Evolutionary conservation across 2,329 filamentous ascomycete genomes (phyloP), one percentile per base, ranked within the genome.

Genomic region (Aureobasidium subglaciale): DNA sequence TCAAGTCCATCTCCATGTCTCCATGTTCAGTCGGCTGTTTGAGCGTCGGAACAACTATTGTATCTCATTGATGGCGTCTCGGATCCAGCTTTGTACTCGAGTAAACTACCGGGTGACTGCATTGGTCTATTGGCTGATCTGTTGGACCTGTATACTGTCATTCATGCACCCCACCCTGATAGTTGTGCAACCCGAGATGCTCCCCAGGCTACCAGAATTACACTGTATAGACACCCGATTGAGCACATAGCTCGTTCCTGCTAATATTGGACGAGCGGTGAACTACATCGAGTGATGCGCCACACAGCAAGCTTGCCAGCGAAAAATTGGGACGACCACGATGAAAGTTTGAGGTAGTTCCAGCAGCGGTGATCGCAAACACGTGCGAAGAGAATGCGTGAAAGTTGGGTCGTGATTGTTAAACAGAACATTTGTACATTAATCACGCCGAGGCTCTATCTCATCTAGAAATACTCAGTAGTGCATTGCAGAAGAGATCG

Each of bases 81-180:
- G 3, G 4, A 16, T 29, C 15, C 24, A 5, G 22, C 24, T 8
- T 42, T 24, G 24, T 11, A 18, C n/a, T 29, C 9, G 5, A 4
- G 7, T 22, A 10, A 43, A n/a, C n/a, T n/a, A n/a, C n/a, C n/a
- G 40, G 40, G 24, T 8, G 24, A 13, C 3, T 43, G 40, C 40
- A 43, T 43, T n/a, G 24, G 15, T 43, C 24, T 43, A 29, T 43
- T 29, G 40, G 29, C 8, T 7, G 15, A 13, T 27, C 40, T 43
- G 29, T 18, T 5, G 40, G 29, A 29, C 18, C 13, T 16, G n/a
- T 16, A 25, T 5, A 32, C 5, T 13, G 15, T 13, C 40, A n/a
- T n/a, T n/a, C n/a, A n/a, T 43, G 40, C 24, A 41, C 22, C 22
- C 38, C 22, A 41, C 68, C 13, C n/a, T 9, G 16, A 9, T 40